Evolutionary conservation across 768 basidiomycete species (phyloP), one percentile per base, ranked within the genome.

Genomic region (Pleurotus salmoneostramineus): DNA sequence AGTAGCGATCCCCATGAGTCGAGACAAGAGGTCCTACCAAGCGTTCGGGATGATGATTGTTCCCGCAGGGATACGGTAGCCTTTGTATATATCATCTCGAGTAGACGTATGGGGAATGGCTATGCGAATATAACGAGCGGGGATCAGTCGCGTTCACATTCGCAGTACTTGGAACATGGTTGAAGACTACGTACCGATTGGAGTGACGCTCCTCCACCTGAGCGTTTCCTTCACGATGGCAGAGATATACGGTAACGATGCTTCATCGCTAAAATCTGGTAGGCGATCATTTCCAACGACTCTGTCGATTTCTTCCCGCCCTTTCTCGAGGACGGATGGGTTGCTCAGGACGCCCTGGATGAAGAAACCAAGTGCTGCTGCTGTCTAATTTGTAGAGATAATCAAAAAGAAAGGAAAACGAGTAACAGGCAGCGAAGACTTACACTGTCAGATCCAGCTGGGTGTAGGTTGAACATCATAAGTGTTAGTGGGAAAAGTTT

Each of bases 11-110:
- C n/a, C 10, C 37, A 40, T 1, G 37, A 40, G 37, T 40, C 21
- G 21, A 27, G n/a, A 50, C 17, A 56, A 7, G 12, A 32, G 44
- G 17, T 51, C 58, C 31, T 47, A 72, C 74, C 71, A 74, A 42
- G 63, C 60, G 52, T 74, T 74, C 3, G 66, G 47, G 37, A 73
- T 58, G 48, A 72, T 54, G 12, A 69, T 63, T 2, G 70, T 57
- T 2, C 64, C 70, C 34, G 68, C 68, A 0, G 74, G 75, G 40
- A 78, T 73, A 51, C 61, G 45, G 49, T 73, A 72, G 0, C 73
- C 75, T 15, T 65, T 60, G 59, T 76, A 77, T 3, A 66, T 58
- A 58, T 75, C 72, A 6, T 75, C 74, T 5, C 64, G 63, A 4
- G 55, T 58, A 5, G 65, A 61, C 10, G 62, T 56, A 59, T 74